Evolutionary conservation across 495 filamentous ascomycete genomes (phyloP), one percentile per base, ranked within the genome.

Genomic region (Lichina pygmaea): DNA sequence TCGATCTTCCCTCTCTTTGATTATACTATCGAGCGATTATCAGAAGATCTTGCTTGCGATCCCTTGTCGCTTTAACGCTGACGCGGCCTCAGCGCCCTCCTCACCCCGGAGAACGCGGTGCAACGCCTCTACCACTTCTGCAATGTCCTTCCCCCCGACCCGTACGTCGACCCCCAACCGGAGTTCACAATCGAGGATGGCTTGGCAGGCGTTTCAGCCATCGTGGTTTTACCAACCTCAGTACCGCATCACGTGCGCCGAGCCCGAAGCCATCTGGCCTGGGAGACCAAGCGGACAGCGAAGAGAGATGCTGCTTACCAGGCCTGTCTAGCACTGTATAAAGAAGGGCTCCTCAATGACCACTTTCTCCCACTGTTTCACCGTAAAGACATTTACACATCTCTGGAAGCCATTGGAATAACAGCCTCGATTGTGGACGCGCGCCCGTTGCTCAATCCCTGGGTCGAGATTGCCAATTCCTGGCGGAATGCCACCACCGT

Each of bases 121-220:
- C 52, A 63, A 10, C 86, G 93, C 57, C 68, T 97, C 2, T 63
- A 79, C 44, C 84, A 93, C 55, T 93, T 93, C 51, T 94, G 83
- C 54, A 59, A 60, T 13, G 66, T 66, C 0, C 54, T 91, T 6
- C 71, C 75, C 10, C 51, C 54, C 0, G 60, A 64, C 17, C 62
- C 66, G 32, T 79, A 78, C 48, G 60, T 64, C 12, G 64, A 75
- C 53, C 48, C 53, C 36, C 55, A 54, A 6, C 71, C 72, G 0
- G 67, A 67, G 41, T 75, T 71, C 51, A 62, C 68, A 33, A 55
- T 57, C 34, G 38, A 48, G 7, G 31, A 49, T 13, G 41, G 38
- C 9, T 41, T 33, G n/a, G 33, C 32, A 2, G 43, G 15, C 0
- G 45, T 44, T 47, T 31, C 50, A 7, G 58, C 73, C 34, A 61